Conservation (phyloP, 495 filamentous ascomycete species). For the Immersiella caudata region DNA sequence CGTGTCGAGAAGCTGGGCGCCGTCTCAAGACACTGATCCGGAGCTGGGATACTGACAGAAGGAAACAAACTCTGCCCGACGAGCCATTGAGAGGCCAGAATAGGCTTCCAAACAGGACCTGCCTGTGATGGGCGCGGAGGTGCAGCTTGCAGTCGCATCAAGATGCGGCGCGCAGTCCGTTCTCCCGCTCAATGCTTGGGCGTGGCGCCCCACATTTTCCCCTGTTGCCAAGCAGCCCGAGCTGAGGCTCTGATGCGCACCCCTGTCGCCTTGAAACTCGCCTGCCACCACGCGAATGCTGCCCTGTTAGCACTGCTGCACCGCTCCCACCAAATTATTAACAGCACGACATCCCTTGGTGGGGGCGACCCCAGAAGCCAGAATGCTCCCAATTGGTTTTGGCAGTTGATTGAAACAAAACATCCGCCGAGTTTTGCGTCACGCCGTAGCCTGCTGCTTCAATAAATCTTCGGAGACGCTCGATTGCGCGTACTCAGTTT, state of each 20-base stretch:
- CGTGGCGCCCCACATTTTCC: background rate
- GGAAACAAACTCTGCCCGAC: background rate
- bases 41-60: background rate
- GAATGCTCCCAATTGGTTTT: background rate
- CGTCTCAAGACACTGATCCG: slow-evolving; percentile 6
- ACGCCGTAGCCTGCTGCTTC: background rate
- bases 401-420: slow-evolving; percentile 2
- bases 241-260: slow-evolving; percentile 7
- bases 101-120: background rate
- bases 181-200: background rate
- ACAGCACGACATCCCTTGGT: background rate
- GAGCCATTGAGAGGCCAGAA: slow-evolving; percentile 9
- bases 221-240: background rate
- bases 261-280: slow-evolving; percentile 5
- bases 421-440: background rate
- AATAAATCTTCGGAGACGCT: background rate
- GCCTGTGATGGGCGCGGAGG: background rate
- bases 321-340: background rate
- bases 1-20: background rate
- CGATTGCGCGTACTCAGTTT: background rate
- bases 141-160: slow-evolving; percentile 10
- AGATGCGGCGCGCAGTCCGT: background rate
- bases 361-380: background rate
- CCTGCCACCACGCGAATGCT: background rate
- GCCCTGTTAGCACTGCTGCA: background rate